A percentile compares a stretch with the other conserved stretches of the same genome.
These are phyloP conservation scores for Trametes sp. DNA, from an alignment of 1,284 basidiomycete species.

Conservation along the genomic window DNA sequence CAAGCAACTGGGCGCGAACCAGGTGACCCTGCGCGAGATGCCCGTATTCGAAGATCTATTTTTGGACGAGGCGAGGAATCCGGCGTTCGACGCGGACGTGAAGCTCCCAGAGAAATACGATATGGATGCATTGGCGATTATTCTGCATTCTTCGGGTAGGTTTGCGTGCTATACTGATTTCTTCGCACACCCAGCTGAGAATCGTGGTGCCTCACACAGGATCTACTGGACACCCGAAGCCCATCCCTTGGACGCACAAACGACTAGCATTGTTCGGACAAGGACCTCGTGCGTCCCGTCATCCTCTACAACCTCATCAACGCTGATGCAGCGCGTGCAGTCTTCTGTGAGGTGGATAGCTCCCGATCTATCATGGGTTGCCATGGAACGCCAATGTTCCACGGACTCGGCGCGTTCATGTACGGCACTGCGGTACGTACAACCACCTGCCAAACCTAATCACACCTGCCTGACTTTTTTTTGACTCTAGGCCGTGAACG, in stretches of 20 bases:
- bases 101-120: constrained; percentile 19
- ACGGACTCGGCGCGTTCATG: constrained; percentile 33
- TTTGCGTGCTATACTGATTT: no score
- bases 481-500: constrained; percentile 20
- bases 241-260: constrained; percentile 28
- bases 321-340: constrained; percentile 7
- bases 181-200: not conserved
- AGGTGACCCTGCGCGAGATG: constrained; percentile 19
- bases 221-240: constrained; percentile 35
- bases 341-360: constrained; percentile 28
- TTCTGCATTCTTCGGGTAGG: constrained; percentile 35
- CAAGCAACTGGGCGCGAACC: constrained; percentile 2
- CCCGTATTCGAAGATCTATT: constrained; percentile 31
- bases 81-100: constrained; percentile 18
- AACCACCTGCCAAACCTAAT: not conserved
- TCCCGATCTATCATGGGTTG: constrained; percentile 25
- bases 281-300: constrained; percentile 23
- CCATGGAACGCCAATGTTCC: constrained; percentile 37
- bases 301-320: not conserved
- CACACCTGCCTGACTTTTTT: not conserved
- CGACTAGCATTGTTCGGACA: constrained; percentile 16
- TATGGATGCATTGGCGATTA: constrained; percentile 11
- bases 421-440: constrained; percentile 25
- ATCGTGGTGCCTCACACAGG: constrained; percentile 6
- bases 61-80: not conserved